Conservation (phyloP, 768 basidiomycete genomes). For the Rossbeevera mucosa region DNA sequence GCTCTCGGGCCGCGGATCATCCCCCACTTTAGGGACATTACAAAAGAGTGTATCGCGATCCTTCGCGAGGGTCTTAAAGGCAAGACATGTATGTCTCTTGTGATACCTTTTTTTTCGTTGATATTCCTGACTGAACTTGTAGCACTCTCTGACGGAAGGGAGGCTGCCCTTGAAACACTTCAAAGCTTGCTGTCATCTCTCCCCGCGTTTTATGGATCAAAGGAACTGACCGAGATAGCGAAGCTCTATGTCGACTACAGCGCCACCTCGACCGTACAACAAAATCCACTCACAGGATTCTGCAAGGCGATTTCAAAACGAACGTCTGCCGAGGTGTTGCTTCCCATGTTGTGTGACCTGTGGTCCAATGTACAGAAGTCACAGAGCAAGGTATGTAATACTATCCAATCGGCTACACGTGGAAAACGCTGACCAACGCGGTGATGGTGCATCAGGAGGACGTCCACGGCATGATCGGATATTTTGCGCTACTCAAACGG, state of each 20-base stretch:
- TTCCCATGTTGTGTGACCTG: conserved; percentile 58
- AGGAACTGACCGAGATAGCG: conserved; percentile 54
- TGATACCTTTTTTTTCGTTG: background rate
- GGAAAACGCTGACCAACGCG: conserved; percentile 3
- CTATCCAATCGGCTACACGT: background rate
- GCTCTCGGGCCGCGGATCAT: conserved; percentile 86
- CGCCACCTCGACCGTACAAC: conserved; percentile 5
- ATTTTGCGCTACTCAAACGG: conserved; percentile 66
- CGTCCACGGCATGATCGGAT: conserved; percentile 33
- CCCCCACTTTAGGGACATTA: conserved; percentile 72
- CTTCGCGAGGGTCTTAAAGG: conserved; percentile 38
- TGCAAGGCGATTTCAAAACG: conserved; percentile 68
- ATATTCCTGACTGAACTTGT: background rate
- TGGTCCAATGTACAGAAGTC: conserved; percentile 44
- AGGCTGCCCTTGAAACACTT: conserved; percentile 47
- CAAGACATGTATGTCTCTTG: conserved; percentile 34
- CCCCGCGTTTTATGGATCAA: conserved; percentile 74
- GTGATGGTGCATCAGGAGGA: conserved; percentile 16
- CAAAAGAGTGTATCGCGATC: conserved; percentile 50
- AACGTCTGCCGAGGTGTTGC: conserved; percentile 58
- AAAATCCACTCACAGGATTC: conserved; percentile 37
- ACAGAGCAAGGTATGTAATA: conserved; percentile 34
- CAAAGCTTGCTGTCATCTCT: conserved; percentile 67
- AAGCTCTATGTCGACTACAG: conserved; percentile 51
- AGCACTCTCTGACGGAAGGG: conserved; percentile 33